Evolutionary conservation across 202 grass and related monocot species (phyloP).

Genomic region (Carex arenaria): DNA sequence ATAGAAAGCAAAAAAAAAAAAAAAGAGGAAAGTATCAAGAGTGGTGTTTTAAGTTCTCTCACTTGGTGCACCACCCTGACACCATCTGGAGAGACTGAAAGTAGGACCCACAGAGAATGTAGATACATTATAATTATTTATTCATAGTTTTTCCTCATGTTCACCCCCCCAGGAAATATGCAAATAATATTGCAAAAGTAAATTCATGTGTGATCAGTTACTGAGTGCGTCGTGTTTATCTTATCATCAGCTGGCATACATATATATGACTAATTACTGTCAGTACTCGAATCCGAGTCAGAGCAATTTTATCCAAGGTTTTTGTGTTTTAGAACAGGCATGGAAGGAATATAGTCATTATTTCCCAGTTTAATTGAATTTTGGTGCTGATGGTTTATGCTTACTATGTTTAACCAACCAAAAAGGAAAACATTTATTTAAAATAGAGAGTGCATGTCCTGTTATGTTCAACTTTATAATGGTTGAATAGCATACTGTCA

Average conservation of each 20-base stretch:
- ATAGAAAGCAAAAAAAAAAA: background rate
- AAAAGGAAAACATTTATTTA: background rate
- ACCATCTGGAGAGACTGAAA: background rate
- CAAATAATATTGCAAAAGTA: background rate
- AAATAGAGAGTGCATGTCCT: background rate
- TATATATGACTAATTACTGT: slow-evolving; percentile 5
- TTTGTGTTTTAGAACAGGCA: background rate
- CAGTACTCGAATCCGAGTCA: background rate
- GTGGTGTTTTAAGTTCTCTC: background rate
- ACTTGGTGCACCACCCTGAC: background rate
- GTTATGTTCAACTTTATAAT: background rate
- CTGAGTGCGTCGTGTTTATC: background rate
- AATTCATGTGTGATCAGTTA: slow-evolving; percentile 14
- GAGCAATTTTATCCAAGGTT: background rate
- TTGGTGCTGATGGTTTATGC: background rate
- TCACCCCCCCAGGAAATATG: background rate
- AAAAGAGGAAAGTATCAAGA: background rate
- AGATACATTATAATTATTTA: background rate
- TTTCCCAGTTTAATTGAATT: background rate
- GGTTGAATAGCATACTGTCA: background rate
- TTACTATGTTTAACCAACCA: background rate
- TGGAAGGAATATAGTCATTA: background rate
- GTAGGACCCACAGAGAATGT: background rate
- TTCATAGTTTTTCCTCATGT: background rate
- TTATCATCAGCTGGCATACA: slow-evolving; percentile 6